Evolutionary conservation across 345 rosid species (phyloP).

Genomic region (Salix viminalis): DNA sequence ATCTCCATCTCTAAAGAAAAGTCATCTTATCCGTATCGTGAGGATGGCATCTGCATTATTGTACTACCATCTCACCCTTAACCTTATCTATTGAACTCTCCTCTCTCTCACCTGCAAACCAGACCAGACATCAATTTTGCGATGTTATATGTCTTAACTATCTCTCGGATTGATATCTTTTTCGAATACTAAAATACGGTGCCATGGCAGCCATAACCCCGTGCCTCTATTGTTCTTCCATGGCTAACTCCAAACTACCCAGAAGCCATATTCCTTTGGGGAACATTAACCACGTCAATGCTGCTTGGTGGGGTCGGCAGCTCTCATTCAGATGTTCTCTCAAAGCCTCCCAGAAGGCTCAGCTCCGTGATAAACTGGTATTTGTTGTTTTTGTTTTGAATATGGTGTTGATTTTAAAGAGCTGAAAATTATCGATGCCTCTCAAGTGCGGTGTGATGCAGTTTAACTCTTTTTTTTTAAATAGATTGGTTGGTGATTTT

Average conservation of each 20-base stretch:
- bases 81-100: slow-evolving; percentile 24
- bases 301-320: slow-evolving; percentile 23
- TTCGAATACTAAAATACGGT: background rate
- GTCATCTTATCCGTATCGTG: slow-evolving; percentile 45
- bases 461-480: background rate
- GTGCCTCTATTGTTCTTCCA: slow-evolving; percentile 38
- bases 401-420: background rate
- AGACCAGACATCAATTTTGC: background rate
- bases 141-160: slow-evolving; percentile 3
- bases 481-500: no score
- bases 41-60: slow-evolving; percentile 7
- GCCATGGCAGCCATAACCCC: slow-evolving; percentile 47
- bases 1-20: no score
- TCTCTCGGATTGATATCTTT: background rate
- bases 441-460: background rate
- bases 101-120: background rate
- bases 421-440: background rate
- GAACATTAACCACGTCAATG: slow-evolving; percentile 15
- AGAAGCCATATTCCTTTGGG: slow-evolving; percentile 15
- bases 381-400: background rate
- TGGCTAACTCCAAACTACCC: slow-evolving; percentile 35
- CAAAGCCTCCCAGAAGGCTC: slow-evolving; percentile 23
- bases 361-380: slow-evolving; percentile 38
- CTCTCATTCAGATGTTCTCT: slow-evolving; percentile 35
- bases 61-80: background rate